These are phyloP conservation scores for Letharia lupina DNA, from an alignment of 495 filamentous ascomycete species.

Conservation along the genomic window DNA sequence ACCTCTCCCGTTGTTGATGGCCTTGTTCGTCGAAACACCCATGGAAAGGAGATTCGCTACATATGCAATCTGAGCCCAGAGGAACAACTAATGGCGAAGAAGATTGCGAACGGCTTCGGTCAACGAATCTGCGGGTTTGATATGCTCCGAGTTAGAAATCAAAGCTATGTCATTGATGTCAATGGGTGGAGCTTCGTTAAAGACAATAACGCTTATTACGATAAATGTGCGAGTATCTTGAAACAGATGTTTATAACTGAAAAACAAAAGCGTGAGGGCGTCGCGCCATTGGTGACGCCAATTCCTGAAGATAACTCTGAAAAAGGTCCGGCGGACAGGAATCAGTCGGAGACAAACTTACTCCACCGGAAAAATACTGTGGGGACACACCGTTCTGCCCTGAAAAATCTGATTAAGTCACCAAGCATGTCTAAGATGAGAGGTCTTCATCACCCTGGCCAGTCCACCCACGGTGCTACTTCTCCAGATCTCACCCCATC, in stretches of 20 bases:
- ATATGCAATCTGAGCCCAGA: slow-evolving; percentile 75
- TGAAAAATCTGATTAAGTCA: slow-evolving; percentile 54
- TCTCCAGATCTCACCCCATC: slow-evolving; percentile 37
- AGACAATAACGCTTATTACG: slow-evolving; percentile 97
- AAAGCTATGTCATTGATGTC: slow-evolving; percentile 96
- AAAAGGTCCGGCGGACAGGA: slow-evolving; percentile 16
- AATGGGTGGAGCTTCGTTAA: slow-evolving; percentile 99
- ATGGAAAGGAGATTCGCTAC: slow-evolving; percentile 95
- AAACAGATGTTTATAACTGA: slow-evolving; percentile 79
- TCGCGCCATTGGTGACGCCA: slow-evolving; percentile 22
- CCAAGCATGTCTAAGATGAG: slow-evolving; percentile 56
- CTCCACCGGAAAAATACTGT: slow-evolving; percentile 35
- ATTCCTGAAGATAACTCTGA: slow-evolving; percentile 19
- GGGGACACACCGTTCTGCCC: slow-evolving; percentile 31
- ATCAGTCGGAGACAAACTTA: slow-evolving; percentile 29
- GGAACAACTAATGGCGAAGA: slow-evolving; percentile 76
- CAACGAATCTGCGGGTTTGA: slow-evolving; percentile 97
- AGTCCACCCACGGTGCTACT: slow-evolving; percentile 32
- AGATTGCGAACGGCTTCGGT: slow-evolving; percentile 86
- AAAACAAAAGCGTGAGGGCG: slow-evolving; percentile 46
- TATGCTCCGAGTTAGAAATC: slow-evolving; percentile 74
- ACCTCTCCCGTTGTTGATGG: slow-evolving; percentile 97
- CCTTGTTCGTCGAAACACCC: slow-evolving; percentile 86
- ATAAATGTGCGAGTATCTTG: slow-evolving; percentile 77
- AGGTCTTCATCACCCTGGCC: slow-evolving; percentile 35